Base-by-base conservation (phyloP, 1,284 basidiomycete species). In the Malassezia japonica region DNA sequence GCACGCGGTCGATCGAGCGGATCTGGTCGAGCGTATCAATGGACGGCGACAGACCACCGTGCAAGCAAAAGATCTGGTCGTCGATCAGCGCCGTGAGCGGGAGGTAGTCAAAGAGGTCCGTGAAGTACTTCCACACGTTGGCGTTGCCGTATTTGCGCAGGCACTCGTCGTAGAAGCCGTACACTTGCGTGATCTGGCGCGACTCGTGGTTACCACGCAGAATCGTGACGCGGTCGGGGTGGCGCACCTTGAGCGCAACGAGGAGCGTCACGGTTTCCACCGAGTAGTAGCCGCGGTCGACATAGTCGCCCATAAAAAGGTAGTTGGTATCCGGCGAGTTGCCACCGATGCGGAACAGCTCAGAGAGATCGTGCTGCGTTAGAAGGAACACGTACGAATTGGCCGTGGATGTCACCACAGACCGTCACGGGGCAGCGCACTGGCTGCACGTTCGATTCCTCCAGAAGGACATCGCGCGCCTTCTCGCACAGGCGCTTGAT, bases 251-350 rank as follows among this genome's bases (percentile, higher is more conserved):
- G 75, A 96, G 81, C 15, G 92, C 89, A 47, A 99, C 90, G 48
- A 99, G 84, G n/a, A 98, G 80, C 16, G 91, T 95, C 63, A 99
- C 91, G 1, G 92, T 98, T 77, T 99, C 92, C 47, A 99, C 94
- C 15, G 89, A 95, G 79, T 98, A 98, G 79, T 96, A 98, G 24
- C 92, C 92, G 71, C 94, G 84, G 79, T 98, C 94, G 64, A 98
- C 94, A 72, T 96, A 98, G 79, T 99, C 92, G 38, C 94, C 94
- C 94, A 99, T 99, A 79, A 99, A 99, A 64, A 99, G 85, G 76
- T 99, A 99, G 78, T 98, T 99, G 59, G 94, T 96, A 78, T 98
- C 94, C 53, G 92, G 94, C 36, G 91, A 96, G 78, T 96, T 96
- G 56, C 92, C 94, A 47, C 94, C 92, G 74, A 99, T 98, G 50